Evolutionary conservation across 768 basidiomycete genomes (phyloP).

Genomic region (Boletus rubescentipes): DNA sequence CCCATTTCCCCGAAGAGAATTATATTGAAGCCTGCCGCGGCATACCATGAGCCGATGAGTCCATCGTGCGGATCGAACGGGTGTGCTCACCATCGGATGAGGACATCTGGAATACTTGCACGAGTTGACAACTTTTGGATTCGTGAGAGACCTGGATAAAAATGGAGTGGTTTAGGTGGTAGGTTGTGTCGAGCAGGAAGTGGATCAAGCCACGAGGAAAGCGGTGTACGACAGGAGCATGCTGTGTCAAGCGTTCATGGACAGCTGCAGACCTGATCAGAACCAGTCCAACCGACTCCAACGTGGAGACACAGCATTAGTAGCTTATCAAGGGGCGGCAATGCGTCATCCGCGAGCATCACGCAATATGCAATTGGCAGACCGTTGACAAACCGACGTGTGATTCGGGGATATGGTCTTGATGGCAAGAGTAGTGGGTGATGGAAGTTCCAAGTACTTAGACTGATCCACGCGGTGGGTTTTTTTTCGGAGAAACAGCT

Average conservation of each 20-base stretch:
- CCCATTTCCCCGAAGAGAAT: slow-evolving; percentile 34
- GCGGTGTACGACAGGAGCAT: slow-evolving; percentile 4
- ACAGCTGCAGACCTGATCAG: slow-evolving; percentile 5
- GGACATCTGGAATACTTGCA: slow-evolving; percentile 15
- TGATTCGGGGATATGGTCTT: not conserved
- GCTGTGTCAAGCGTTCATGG: not conserved
- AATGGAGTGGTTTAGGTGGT: not conserved
- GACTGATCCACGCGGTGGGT: slow-evolving; percentile 1
- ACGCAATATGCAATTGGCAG: slow-evolving; percentile 13
- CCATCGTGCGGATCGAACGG: not conserved
- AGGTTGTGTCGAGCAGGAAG: slow-evolving; percentile 10
- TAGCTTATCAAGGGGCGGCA: not conserved
- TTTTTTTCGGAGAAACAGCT: not conserved
- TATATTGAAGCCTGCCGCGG: slow-evolving; percentile 21
- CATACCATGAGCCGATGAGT: not conserved
- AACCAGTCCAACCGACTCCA: slow-evolving; percentile 5
- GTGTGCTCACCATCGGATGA: slow-evolving; percentile 16
- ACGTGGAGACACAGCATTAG: slow-evolving; percentile 21
- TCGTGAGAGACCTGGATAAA: slow-evolving; percentile 7
- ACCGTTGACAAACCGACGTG: not conserved
- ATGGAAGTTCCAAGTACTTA: not conserved
- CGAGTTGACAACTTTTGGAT: not conserved
- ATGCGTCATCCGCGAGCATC: slow-evolving; percentile 13
- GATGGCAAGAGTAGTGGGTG: not conserved
- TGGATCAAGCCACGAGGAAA: slow-evolving; percentile 2